These are phyloP conservation scores for Nitzschia sp. DNA, from an alignment of 108 stramenopile genomes.

Conservation along the genomic window DNA sequence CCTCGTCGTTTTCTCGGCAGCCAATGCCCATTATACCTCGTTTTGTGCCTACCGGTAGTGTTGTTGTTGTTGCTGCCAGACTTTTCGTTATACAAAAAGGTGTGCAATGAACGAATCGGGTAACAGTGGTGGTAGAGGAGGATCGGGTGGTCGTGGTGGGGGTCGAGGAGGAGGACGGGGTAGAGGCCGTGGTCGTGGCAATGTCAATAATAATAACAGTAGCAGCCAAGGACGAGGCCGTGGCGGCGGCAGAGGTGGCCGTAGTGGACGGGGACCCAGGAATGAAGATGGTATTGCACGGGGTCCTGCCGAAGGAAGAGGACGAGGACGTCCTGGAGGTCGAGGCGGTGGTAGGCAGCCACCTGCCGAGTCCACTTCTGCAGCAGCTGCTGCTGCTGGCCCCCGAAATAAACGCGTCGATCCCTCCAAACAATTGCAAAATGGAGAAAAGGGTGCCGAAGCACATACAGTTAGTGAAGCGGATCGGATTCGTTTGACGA, in stretches of 20 bases:
- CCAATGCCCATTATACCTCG: too few relatives aligned
- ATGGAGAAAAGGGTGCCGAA: conserved; percentile 73
- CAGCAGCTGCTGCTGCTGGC: background rate
- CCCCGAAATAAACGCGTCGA: background rate
- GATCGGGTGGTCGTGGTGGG: conserved; percentile 9
- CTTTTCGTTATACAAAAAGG: background rate
- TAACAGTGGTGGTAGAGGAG: background rate
- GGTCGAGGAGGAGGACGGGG: conserved; percentile 14
- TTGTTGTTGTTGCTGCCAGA: too few relatives aligned
- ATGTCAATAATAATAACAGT: background rate
- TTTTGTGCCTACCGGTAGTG: too few relatives aligned
- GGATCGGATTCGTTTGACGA: conserved; percentile 62
- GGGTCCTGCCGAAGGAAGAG: background rate
- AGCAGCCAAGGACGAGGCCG: background rate
- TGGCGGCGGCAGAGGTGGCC: background rate
- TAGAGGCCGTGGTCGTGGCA: background rate
- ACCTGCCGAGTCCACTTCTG: background rate
- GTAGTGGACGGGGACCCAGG: too few relatives aligned
- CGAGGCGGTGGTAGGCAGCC: background rate
- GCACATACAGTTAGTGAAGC: conserved; percentile 65
- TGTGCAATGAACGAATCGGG: background rate
- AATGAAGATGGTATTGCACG: background rate
- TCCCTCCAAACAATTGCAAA: conserved; percentile 28
- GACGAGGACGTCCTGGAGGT: too few relatives aligned
- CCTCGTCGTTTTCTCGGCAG: too few relatives aligned